phyloP scores from a whole-genome alignment of 2,329 filamentous ascomycete genomes.

The Neonectria coccinea region DNA sequence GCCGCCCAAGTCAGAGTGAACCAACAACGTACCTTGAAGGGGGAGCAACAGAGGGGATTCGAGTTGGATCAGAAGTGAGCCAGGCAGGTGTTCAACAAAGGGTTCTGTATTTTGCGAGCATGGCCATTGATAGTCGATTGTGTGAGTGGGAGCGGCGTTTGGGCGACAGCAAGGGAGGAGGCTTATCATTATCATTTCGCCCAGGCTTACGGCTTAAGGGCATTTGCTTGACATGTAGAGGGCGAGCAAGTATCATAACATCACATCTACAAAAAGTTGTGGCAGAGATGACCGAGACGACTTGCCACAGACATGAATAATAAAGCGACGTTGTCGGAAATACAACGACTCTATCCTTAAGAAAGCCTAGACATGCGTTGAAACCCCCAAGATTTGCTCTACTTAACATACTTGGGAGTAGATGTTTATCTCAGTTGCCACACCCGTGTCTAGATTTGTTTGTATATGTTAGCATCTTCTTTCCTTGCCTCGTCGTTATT shows the following conservation, averaged over 20 bases:
- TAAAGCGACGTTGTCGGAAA: not conserved
- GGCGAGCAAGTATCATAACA: constrained; percentile 13
- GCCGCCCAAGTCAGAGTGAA: constrained; percentile 39
- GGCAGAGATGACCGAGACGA: not conserved
- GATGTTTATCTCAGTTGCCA: too few species aligned
- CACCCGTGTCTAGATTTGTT: too few species aligned
- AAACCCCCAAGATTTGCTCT: not conserved
- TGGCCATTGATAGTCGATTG: constrained; percentile 13
- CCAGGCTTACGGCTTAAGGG: not conserved
- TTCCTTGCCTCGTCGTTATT: too few species aligned
- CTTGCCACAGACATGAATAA: not conserved
- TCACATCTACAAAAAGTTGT: not conserved
- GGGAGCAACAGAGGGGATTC: constrained; percentile 2
- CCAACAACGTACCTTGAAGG: constrained; percentile 12
- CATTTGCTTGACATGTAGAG: constrained; percentile 24
- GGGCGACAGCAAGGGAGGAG: constrained; percentile 4
- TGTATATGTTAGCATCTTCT: too few species aligned
- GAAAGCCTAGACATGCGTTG: too few species aligned
- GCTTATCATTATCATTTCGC: constrained; percentile 4
- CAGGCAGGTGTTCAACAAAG: constrained; percentile 16
- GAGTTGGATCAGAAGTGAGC: not conserved
- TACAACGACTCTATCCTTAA: not conserved
- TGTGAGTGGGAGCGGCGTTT: constrained; percentile 25
- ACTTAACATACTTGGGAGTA: too few species aligned
- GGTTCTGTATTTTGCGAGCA: constrained; percentile 26